Evolutionary conservation across 2,329 filamentous ascomycete species (phyloP).

Genomic region (Pseudogymnoascus sp.): DNA sequence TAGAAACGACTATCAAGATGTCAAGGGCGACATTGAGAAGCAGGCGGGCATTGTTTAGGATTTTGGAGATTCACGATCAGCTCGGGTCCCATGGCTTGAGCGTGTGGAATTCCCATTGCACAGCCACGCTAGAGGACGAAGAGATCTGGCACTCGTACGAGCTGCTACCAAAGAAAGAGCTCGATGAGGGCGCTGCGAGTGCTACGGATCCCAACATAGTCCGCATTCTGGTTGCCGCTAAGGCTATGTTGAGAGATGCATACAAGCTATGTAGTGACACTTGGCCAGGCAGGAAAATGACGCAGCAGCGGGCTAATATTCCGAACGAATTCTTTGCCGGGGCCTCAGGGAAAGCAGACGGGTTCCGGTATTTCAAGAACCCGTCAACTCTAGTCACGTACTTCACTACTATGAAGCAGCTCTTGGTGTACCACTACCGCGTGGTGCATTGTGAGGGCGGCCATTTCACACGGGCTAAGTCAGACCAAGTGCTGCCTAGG

Average conservation of each 20-base stretch:
- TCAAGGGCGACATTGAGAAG: slow-evolving; percentile 12
- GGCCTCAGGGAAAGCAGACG: slow-evolving; percentile 1
- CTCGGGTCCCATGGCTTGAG: slow-evolving; percentile 13
- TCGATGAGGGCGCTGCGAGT: background rate
- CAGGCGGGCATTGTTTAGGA: slow-evolving; percentile 12
- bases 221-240: slow-evolving; percentile 10
- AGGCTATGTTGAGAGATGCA: slow-evolving; percentile 12
- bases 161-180: slow-evolving; percentile 12
- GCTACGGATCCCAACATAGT: slow-evolving; percentile 11
- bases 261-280: slow-evolving; percentile 14
- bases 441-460: slow-evolving; percentile 10
- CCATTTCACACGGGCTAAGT: slow-evolving; percentile 8
- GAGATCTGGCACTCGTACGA: slow-evolving; percentile 15
- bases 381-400: slow-evolving; percentile 12
- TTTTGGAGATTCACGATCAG: slow-evolving; percentile 10
- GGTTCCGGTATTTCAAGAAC: slow-evolving; percentile 15
- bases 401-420: slow-evolving; percentile 15
- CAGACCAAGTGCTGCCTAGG: background rate
- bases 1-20: slow-evolving; percentile 11
- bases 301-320: slow-evolving; percentile 13
- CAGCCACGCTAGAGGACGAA: slow-evolving; percentile 10
- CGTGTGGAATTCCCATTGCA: slow-evolving; percentile 12
- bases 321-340: slow-evolving; percentile 14
- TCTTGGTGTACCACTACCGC: slow-evolving; percentile 15
- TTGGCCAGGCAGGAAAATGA: slow-evolving; percentile 14